phyloP scores from a whole-genome alignment of 495 filamentous ascomycete genomes.

The Podospora bellae-mahoneyi region DNA sequence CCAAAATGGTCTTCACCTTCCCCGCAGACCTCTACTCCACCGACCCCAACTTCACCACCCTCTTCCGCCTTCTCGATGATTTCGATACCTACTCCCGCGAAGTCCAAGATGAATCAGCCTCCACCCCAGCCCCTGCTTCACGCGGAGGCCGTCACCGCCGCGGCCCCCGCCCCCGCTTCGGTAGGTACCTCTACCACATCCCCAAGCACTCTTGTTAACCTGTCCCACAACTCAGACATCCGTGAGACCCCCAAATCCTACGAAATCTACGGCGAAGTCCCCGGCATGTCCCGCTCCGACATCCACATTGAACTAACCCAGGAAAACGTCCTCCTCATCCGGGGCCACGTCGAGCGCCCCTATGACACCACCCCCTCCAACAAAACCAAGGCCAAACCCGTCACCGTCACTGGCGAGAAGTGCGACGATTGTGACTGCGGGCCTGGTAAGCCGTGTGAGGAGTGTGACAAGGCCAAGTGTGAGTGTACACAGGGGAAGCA shows the following conservation, averaged over 20 bases:
- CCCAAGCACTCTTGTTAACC: no score
- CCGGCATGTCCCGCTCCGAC: constrained; percentile 68
- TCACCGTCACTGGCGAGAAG: constrained; percentile 6
- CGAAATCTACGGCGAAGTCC: constrained; percentile 76
- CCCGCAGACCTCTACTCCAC: constrained; percentile 25
- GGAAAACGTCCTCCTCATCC: constrained; percentile 61
- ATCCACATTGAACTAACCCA: constrained; percentile 77
- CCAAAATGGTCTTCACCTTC: constrained; percentile 30
- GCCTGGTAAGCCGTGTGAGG: not conserved
- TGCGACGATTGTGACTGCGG: not conserved
- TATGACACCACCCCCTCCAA: constrained; percentile 25
- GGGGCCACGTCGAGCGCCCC: constrained; percentile 57
- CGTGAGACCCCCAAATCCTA: constrained; percentile 60
- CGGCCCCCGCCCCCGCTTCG: constrained; percentile 51
- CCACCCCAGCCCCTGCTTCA: not conserved
- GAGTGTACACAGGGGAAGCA: constrained; percentile 9
- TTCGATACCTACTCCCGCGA: constrained; percentile 52
- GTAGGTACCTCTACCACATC: not conserved
- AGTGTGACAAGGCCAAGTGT: constrained; percentile 9
- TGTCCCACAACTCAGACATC: constrained; percentile 42
- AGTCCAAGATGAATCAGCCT: constrained; percentile 19
- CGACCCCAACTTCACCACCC: constrained; percentile 53
- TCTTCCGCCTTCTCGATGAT: constrained; percentile 70
- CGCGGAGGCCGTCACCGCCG: constrained; percentile 30
- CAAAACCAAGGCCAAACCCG: not conserved